Evolutionary conservation across 768 basidiomycete species (phyloP).

Genomic region (Termitomyces sp.): DNA sequence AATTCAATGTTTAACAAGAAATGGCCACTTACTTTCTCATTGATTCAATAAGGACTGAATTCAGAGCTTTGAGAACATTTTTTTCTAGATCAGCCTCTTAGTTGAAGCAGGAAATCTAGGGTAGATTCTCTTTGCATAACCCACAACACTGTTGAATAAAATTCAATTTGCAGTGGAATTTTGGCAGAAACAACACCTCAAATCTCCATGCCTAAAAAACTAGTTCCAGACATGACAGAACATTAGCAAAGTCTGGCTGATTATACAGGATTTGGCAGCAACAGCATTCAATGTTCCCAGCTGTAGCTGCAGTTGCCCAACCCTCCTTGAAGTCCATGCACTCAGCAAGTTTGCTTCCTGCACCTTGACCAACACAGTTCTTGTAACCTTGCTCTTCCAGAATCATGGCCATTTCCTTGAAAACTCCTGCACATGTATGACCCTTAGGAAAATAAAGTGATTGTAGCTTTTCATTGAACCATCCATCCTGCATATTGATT

Average conservation of each 20-base stretch:
- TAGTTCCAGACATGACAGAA: conserved; percentile 27
- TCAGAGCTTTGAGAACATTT: too few species aligned
- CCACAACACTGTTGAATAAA: too few species aligned
- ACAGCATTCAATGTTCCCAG: conserved; percentile 24
- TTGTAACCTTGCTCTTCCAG: conserved; percentile 20
- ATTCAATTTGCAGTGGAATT: too few species aligned
- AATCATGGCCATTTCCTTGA: conserved; percentile 38
- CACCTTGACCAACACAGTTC: conserved; percentile 12
- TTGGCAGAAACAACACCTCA: too few species aligned
- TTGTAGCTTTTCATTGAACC: conserved; percentile 22
- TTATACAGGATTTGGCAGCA: conserved; percentile 32
- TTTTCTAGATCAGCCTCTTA: too few species aligned
- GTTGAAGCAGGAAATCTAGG: too few species aligned
- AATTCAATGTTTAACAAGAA: too few species aligned
- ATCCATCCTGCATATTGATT: conserved; percentile 27
- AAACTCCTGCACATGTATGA: conserved; percentile 21
- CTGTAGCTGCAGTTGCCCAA: too few species aligned
- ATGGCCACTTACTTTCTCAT: too few species aligned
- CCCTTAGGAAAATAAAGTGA: conserved; percentile 27
- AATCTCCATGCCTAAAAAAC: too few species aligned
- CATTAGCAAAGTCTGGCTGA: conserved; percentile 36
- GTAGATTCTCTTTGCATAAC: too few species aligned
- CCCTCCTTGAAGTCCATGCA: conserved; percentile 19
- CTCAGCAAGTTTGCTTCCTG: conserved; percentile 14
- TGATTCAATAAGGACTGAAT: too few species aligned